A percentile compares a stretch with the other conserved stretches of the same genome.
These are phyloP conservation scores for Fusarium sp. DNA, from an alignment of 2,329 filamentous ascomycete genomes.

Conservation along the genomic window DNA sequence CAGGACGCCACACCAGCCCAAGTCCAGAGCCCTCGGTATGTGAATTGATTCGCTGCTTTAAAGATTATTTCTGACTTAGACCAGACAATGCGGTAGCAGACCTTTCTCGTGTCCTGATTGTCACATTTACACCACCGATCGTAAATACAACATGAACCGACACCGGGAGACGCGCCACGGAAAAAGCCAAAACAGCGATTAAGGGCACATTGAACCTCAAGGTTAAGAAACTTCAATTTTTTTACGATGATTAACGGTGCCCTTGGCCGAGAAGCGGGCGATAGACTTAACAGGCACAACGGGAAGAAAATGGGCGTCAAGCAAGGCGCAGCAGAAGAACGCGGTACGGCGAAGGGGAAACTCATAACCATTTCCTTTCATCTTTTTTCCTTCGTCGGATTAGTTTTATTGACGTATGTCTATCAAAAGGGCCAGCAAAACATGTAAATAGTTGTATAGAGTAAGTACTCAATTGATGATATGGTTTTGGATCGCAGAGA, in stretches of 20 bases:
- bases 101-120: background rate
- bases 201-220: fast-evolving
- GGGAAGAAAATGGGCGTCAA: no score
- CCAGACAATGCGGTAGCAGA: fast-evolving
- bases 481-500: no score
- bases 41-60: background rate
- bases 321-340: background rate
- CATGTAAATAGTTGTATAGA: no score
- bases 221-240: fast-evolving
- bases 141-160: background rate
- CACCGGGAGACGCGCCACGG: background rate
- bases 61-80: background rate
- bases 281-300: background rate
- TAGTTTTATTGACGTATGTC: background rate
- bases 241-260: background rate
- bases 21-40: background rate
- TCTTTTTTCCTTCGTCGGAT: background rate
- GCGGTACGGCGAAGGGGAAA: background rate
- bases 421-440: background rate
- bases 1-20: background rate
- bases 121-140: background rate
- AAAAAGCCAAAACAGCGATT: fast-evolving
- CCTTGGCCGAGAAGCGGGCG: background rate
- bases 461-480: no score
- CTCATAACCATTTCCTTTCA: background rate